Evolutionary conservation across 2,329 filamentous ascomycete genomes (phyloP).

Genomic region (Aureobasidium sp.): DNA sequence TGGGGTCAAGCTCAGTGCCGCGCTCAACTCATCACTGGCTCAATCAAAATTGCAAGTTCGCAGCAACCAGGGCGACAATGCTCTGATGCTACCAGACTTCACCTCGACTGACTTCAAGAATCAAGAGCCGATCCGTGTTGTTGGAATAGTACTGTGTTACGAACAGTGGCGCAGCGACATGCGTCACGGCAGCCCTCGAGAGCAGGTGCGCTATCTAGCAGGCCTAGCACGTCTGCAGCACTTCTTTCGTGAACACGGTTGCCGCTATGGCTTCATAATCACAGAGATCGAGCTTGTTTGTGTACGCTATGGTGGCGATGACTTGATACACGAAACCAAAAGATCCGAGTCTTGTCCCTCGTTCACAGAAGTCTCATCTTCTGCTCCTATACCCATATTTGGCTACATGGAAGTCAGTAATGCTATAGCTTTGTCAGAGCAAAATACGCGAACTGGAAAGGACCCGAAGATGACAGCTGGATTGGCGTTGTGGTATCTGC

Average conservation of each 20-base stretch:
- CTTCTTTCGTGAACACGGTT: conserved; percentile 87
- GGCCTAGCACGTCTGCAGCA: conserved; percentile 81
- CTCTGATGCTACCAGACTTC: conserved; percentile 57
- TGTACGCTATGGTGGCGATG: conserved; percentile 64
- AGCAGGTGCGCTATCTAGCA: conserved; percentile 82
- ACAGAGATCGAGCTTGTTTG: conserved; percentile 93
- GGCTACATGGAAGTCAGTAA: conserved; percentile 73
- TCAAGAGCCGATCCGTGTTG: conserved; percentile 53
- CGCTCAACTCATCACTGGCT: conserved; percentile 42
- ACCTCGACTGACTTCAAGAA: conserved; percentile 52
- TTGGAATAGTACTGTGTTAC: conserved; percentile 84
- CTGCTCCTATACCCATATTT: conserved; percentile 60
- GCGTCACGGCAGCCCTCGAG: conserved; percentile 71
- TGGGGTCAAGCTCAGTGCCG: conserved; percentile 79
- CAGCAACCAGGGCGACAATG: conserved; percentile 25
- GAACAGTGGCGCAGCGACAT: conserved; percentile 94
- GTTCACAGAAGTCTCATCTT: conserved; percentile 21
- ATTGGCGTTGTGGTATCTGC: conserved; percentile 70
- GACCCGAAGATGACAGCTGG: conserved; percentile 58
- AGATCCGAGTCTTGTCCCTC: background rate
- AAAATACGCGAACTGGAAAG: conserved; percentile 27
- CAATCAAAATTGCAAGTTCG: conserved; percentile 30
- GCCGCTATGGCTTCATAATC: conserved; percentile 91
- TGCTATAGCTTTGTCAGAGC: conserved; percentile 48
- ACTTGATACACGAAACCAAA: conserved; percentile 19